phyloP scores from a whole-genome alignment of 441 rosid species.

The Erodium texanum region DNA sequence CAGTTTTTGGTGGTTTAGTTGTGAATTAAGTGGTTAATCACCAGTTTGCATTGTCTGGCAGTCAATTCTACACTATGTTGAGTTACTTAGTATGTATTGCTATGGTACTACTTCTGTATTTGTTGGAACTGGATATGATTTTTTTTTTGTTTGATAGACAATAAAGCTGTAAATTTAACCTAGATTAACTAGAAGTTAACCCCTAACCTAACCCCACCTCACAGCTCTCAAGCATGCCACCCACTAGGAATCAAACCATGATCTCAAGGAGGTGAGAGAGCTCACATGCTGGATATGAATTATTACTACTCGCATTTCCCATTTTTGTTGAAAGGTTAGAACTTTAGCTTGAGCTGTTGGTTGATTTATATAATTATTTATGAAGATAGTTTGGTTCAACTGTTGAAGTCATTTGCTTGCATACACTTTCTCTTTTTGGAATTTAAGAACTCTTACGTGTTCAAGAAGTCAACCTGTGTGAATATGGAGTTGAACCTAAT shows the following conservation, averaged over 20 bases:
- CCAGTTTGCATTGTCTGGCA: neutral
- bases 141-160: no score
- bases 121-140: neutral
- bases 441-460: neutral
- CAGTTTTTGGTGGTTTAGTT: neutral
- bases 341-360: constrained; percentile 4
- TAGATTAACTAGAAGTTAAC: no score
- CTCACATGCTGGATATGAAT: neutral
- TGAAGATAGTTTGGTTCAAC: neutral
- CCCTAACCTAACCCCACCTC: no score
- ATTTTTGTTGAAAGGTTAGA: neutral
- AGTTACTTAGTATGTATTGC: neutral
- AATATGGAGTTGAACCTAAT: neutral
- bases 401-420: neutral
- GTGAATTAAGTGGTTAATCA: neutral
- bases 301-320: neutral
- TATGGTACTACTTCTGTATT: neutral
- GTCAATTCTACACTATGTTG: neutral
- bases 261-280: no score
- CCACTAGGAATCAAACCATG: no score
- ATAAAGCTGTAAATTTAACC: no score
- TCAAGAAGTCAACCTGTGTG: neutral
- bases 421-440: neutral
- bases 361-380: neutral
- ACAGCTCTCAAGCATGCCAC: no score